Percentiles rank a stretch among this genome's conserved stretches.
Evolutionary conservation across 352 stramenopile species (phyloP).

Genomic region (Phytophthora uliginosa): DNA sequence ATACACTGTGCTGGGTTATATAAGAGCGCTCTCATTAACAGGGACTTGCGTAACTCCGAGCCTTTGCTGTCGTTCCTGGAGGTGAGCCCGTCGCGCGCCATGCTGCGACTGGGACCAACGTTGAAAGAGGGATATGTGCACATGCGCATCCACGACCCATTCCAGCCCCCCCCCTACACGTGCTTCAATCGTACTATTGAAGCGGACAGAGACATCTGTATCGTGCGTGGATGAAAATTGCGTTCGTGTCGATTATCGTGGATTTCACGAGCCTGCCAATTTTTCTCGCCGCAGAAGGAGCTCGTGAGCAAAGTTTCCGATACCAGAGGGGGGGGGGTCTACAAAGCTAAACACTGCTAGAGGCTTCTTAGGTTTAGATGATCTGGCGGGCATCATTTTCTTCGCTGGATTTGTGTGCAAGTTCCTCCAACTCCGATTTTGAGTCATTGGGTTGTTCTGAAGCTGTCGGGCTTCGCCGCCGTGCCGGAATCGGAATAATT

Average conservation of each 20-base stretch:
- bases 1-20: conserved; percentile 80
- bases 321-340: conserved; percentile 79
- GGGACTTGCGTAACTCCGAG: conserved; percentile 80
- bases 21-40: conserved; percentile 68
- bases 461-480: conserved; percentile 86
- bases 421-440: conserved; percentile 88
- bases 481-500: conserved; percentile 65
- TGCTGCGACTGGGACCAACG: conserved; percentile 80
- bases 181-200: conserved; percentile 90
- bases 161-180: conserved; percentile 86
- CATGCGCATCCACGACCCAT: conserved; percentile 90
- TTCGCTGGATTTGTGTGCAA: conserved; percentile 87
- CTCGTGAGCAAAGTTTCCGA: conserved; percentile 49
- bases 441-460: conserved; percentile 91
- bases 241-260: conserved; percentile 83
- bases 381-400: conserved; percentile 60
- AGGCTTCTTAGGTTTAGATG: conserved; percentile 67
- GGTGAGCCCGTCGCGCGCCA: conserved; percentile 79
- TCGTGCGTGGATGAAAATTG: conserved; percentile 87
- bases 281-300: conserved; percentile 74
- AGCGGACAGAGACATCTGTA: conserved; percentile 84
- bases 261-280: conserved; percentile 80
- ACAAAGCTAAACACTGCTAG: conserved; percentile 58
- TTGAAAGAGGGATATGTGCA: conserved; percentile 91
- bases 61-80: conserved; percentile 86